Evolutionary conservation across 2,329 filamentous ascomycete genomes (phyloP), one percentile per base, ranked within the genome.

Genomic region (Botrytis hyacinthi): DNA sequence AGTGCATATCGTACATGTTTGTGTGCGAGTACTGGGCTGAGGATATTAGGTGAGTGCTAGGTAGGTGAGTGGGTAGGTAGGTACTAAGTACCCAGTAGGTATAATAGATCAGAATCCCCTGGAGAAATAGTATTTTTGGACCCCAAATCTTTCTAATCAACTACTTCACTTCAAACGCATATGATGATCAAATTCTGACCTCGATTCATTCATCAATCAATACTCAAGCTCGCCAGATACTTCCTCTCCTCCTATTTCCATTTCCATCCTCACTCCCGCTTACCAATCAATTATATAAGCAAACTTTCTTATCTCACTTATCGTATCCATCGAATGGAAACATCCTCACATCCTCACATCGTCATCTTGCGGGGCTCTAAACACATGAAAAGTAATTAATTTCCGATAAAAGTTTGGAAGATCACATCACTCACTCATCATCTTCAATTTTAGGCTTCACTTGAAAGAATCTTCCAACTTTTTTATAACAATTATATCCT

Each of bases 361-460:
- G 62, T 65, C 62, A 65, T 46, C n/a, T n/a, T 46, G 40, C 40
- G 61, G 61, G 61, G 61, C 60, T 18, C 35, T 6, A n/a, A 40
- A 62, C 22, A 62, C 26, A 62, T 42, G 60, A 62, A 62, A 54
- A 42, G 60, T 62, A 62, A 62, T 62, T 18, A 62, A 62, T 62
- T 5, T 62, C 35, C 60, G 60, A 62, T 10, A 14, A 29, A 42
- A 42, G 9, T 26, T 40, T 42, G 37, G 60, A 29, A n/a, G n/a
- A 44, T 63, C 61, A 29, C 60, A 12, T 62, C 35, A 40, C 20
- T 40, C 60, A 37, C 35, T 14, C 59, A 62, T 51, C 48, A 51
- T 51, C 26, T 51, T 51, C 4, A 0, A 14, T 51, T n/a, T 51
- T n/a, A n/a, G 48, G 10, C 51, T 29, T 54, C 51, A 54, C 26